These are phyloP conservation scores for Oryza officinalis DNA, from an alignment of 176 grass and related monocot species.

Conservation along the genomic window DNA sequence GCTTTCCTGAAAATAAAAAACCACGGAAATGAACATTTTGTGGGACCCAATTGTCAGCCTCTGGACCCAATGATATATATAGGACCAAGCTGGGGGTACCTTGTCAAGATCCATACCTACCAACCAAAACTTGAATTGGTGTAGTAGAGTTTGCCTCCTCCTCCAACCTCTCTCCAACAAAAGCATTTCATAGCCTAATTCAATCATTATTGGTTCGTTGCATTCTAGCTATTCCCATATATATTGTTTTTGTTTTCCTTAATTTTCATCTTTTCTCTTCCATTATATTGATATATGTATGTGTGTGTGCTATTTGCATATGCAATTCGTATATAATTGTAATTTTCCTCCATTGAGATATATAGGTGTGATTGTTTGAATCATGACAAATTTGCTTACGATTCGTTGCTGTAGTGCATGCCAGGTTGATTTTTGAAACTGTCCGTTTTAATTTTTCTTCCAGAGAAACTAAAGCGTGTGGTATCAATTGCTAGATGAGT, in stretches of 20 bases:
- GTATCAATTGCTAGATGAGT: too few species aligned
- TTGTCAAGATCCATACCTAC: neutral
- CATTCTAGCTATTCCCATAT: neutral
- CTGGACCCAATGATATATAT: neutral
- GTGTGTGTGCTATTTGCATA: neutral
- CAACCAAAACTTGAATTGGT: neutral
- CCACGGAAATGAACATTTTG: neutral
- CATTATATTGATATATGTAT: neutral
- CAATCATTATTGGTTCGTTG: neutral
- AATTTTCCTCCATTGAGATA: too few species aligned
- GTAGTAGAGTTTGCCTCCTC: neutral
- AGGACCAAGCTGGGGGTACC: neutral
- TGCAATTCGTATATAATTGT: too few species aligned
- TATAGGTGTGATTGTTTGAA: neutral
- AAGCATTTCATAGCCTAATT: neutral
- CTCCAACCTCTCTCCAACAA: neutral
- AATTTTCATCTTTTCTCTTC: neutral
- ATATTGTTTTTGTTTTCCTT: neutral
- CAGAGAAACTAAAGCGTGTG: too few species aligned
- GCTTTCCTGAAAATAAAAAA: neutral
- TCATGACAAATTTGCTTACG: neutral
- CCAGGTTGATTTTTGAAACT: too few species aligned
- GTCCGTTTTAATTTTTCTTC: too few species aligned
- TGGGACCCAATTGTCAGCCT: neutral
- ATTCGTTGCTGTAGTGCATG: neutral